A percentile compares a stretch with the other conserved stretches of the same genome.
Conservation (phyloP, 768 basidiomycete genomes). For the Mycena rebaudengoi region DNA sequence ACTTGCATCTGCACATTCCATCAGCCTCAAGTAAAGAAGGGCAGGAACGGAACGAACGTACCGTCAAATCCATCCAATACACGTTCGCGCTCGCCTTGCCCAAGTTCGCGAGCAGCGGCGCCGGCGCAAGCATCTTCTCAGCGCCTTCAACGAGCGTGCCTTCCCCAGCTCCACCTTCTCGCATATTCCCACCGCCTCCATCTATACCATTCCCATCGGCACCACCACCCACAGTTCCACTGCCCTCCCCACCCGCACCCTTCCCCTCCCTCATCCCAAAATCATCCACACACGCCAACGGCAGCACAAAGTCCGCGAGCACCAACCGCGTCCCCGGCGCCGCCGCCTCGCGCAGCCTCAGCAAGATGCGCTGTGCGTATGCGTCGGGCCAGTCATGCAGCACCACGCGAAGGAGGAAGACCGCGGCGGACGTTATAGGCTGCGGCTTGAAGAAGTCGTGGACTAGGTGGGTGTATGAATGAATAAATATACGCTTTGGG, state of each 20-base stretch:
- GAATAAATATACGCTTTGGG: background rate
- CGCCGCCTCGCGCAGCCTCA: conserved; percentile 55
- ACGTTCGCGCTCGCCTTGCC: conserved; percentile 72
- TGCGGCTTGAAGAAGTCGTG: conserved; percentile 84
- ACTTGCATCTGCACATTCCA: conserved; percentile 64
- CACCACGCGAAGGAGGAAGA: conserved; percentile 76
- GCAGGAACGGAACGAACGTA: conserved; percentile 31
- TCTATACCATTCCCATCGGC: too few species aligned
- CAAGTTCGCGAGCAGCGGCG: conserved; percentile 75
- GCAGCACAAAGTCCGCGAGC: conserved; percentile 76
- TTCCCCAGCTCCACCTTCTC: conserved; percentile 16
- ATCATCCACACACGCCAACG: conserved; percentile 72
- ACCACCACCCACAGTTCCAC: too few species aligned
- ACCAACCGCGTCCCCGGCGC: conserved; percentile 66
- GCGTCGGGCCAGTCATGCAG: conserved; percentile 84
- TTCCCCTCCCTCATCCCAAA: conserved; percentile 27
- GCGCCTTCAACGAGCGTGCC: conserved; percentile 57
- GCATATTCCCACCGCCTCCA: conserved; percentile 46
- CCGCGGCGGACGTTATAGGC: conserved; percentile 58
- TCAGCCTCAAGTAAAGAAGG: background rate
- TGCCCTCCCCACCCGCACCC: conserved; percentile 25
- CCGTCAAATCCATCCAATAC: conserved; percentile 64
- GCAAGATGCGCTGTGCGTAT: conserved; percentile 55
- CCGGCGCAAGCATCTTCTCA: conserved; percentile 59
- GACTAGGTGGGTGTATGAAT: conserved; percentile 40